Evolutionary conservation across 345 rosid species (phyloP).

Genomic region (Durio zibethinus): DNA sequence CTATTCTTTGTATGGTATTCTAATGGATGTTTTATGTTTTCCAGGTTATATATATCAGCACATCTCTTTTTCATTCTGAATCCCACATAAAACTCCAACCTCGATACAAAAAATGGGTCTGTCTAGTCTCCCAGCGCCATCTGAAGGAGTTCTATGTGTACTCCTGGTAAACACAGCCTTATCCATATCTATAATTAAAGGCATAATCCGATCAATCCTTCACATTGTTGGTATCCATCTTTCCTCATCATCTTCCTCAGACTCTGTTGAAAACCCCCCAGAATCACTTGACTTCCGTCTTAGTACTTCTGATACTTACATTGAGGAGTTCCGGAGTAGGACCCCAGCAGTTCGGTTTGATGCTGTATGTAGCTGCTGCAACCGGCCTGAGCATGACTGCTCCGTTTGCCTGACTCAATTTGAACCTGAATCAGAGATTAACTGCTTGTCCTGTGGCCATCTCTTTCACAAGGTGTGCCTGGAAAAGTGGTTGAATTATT

Average conservation of each 20-base stretch:
- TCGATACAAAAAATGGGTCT: conserved; percentile 61
- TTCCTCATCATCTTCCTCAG: conserved; percentile 35
- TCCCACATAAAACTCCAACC: not conserved
- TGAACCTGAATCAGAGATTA: conserved; percentile 60
- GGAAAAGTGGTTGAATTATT: conserved; percentile 77
- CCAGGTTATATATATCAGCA: conserved; percentile 23
- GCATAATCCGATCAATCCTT: conserved; percentile 65
- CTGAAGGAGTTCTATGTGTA: conserved; percentile 82
- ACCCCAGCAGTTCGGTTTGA: conserved; percentile 53
- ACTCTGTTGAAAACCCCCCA: conserved; percentile 26
- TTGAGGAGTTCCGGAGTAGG: conserved; percentile 62
- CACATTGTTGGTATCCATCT: conserved; percentile 59
- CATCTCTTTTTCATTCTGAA: not conserved
- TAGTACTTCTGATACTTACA: conserved; percentile 44
- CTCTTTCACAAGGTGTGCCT: conserved; percentile 64
- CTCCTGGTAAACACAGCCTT: conserved; percentile 81
- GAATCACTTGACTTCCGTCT: conserved; percentile 42
- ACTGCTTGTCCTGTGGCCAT: conserved; percentile 63
- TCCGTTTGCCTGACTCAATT: conserved; percentile 60
- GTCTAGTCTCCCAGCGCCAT: conserved; percentile 85
- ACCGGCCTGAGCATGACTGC: conserved; percentile 55
- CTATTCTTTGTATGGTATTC: conserved; percentile 10
- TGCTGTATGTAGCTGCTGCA: conserved; percentile 41
- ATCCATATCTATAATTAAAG: conserved; percentile 70
- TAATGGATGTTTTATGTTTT: conserved; percentile 22